Conservation (phyloP, 345 rosid species). For the Abelmoschus esculentus region DNA sequence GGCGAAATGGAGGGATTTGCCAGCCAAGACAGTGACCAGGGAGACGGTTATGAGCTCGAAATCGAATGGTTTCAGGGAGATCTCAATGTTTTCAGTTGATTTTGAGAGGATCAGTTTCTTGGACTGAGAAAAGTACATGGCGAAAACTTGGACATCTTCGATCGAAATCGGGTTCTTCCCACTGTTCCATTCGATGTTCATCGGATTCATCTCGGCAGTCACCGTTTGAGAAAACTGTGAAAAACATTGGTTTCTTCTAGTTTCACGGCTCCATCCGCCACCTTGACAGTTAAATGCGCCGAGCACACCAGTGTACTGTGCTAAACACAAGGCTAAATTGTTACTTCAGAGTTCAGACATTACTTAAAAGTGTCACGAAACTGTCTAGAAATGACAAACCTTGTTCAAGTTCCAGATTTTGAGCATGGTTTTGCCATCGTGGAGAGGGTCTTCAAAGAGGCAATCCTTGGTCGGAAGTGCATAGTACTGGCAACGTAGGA, state of each 20-base stretch:
- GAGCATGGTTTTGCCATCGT: conserved; percentile 98
- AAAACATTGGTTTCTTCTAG: conserved; percentile 65
- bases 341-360: background rate
- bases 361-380: background rate
- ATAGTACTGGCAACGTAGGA: conserved; percentile 72
- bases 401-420: conserved; percentile 97
- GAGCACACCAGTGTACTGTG: conserved; percentile 70
- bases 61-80: conserved; percentile 66
- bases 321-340: background rate
- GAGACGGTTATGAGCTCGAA: conserved; percentile 82
- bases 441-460: conserved; percentile 86
- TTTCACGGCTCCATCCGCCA: conserved; percentile 90
- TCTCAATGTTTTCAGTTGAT: conserved; percentile 37
- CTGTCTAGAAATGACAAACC: conserved; percentile 26
- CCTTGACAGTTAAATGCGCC: conserved; percentile 98
- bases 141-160: conserved; percentile 51
- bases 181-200: conserved; percentile 74
- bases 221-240: conserved; percentile 49
- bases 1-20: conserved; percentile 51
- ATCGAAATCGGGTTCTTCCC: conserved; percentile 61
- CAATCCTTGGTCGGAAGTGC: conserved; percentile 92
- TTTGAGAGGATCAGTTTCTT: conserved; percentile 59
- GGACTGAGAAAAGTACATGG: conserved; percentile 59
- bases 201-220: conserved; percentile 45
- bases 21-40: conserved; percentile 38